Percentiles rank a stretch among this genome's conserved stretches.
phyloP scores from a whole-genome alignment of 2,329 filamentous ascomycete species.

The Coleophoma crateriformis region DNA sequence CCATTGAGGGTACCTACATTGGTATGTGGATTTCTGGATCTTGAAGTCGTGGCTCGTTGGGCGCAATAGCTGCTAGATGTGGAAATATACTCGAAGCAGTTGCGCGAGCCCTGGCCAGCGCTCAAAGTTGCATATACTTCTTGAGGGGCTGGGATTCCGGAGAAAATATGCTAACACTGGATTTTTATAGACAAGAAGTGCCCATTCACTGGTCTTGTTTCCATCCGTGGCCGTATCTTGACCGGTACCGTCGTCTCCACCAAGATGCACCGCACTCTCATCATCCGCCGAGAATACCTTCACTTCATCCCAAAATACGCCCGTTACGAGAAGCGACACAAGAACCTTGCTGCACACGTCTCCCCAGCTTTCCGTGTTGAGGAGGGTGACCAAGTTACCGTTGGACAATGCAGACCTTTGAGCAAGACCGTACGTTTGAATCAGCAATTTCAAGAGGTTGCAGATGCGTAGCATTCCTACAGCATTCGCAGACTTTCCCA shows the following conservation, averaged over 20 bases:
- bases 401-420: conserved; percentile 98
- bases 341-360: conserved; percentile 99
- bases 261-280: conserved; percentile 99
- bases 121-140: too few species aligned
- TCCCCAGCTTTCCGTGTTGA: conserved; percentile 99
- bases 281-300: conserved; percentile 99
- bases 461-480: conserved; percentile 1
- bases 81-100: not conserved
- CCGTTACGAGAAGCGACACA: conserved; percentile 99
- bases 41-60: not conserved
- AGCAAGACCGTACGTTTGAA: conserved; percentile 89
- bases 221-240: conserved; percentile 99
- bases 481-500: not conserved
- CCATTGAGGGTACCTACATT: conserved; percentile 99
- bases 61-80: not conserved
- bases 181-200: conserved; percentile 91
- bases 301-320: conserved; percentile 99
- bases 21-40: conserved; percentile 58
- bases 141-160: not conserved
- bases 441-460: not conserved
- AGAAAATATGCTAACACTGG: conserved; percentile 13
- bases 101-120: too few species aligned
- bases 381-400: conserved; percentile 98
- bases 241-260: conserved; percentile 98
- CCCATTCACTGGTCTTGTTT: conserved; percentile 98